Evolutionary conservation across 139 green algal species (phyloP).

Genomic region (Mychonastes homosphaera): DNA sequence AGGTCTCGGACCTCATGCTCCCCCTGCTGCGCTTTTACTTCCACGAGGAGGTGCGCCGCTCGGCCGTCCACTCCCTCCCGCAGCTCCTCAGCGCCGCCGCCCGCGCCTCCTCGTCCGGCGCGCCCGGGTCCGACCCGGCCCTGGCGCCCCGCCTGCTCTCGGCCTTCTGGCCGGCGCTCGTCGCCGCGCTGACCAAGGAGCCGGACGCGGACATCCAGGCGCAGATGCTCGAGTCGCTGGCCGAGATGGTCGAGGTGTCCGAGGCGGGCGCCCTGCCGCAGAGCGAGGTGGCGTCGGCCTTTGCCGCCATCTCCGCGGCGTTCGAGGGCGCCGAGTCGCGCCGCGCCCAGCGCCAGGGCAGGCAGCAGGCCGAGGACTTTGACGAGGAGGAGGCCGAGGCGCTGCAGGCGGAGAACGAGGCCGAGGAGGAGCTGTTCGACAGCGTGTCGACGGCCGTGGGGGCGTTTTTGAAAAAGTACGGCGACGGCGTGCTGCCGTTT

Average conservation of each 20-base stretch:
- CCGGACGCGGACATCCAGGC: slow-evolving; percentile 56
- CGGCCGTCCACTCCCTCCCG: slow-evolving; percentile 56
- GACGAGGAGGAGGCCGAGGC: slow-evolving; percentile 90
- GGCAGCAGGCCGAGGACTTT: slow-evolving; percentile 65
- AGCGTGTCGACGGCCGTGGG: slow-evolving; percentile 47
- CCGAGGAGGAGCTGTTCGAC: slow-evolving; percentile 83
- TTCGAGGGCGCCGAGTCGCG: slow-evolving; percentile 47
- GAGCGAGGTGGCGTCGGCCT: slow-evolving; percentile 21
- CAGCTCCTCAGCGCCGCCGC: slow-evolving; percentile 66
- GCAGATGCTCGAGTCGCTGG: slow-evolving; percentile 51
- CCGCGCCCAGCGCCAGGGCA: slow-evolving; percentile 23
- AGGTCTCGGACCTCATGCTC: slow-evolving; percentile 24
- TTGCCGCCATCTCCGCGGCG: slow-evolving; percentile 40
- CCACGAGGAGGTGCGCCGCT: slow-evolving; percentile 81
- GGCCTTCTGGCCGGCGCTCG: slow-evolving; percentile 28
- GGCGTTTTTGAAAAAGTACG: slow-evolving; percentile 62
- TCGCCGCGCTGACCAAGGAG: slow-evolving; percentile 51
- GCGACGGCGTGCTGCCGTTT: slow-evolving; percentile 64
- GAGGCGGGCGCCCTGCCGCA: slow-evolving; percentile 16
- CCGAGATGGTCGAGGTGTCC: slow-evolving; percentile 51
- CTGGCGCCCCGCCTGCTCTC: slow-evolving; percentile 19
- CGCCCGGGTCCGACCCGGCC: not conserved
- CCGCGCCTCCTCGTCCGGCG: not conserved
- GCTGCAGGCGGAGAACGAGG: slow-evolving; percentile 82
- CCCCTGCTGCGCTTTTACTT: slow-evolving; percentile 94